A percentile compares a stretch with the other conserved stretches of the same genome.
phyloP scores from a whole-genome alignment of 2,329 filamentous ascomycete species.

The Periglandula ipomoeae region DNA sequence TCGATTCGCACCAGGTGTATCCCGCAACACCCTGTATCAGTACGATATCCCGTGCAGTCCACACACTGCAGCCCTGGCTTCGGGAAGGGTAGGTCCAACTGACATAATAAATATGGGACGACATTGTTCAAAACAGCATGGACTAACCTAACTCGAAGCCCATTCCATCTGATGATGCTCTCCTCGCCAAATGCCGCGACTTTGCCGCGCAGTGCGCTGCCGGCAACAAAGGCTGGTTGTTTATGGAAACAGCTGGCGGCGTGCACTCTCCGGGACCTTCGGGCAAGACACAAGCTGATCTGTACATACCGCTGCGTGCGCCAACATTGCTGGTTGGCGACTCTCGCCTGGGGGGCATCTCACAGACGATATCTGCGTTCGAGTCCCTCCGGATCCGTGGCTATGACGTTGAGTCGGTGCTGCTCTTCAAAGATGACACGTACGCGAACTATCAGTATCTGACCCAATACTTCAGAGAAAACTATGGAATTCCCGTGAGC shows the following conservation, averaged over 20 bases:
- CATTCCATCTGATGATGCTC: conserved; percentile 38
- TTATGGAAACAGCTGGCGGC: conserved; percentile 76
- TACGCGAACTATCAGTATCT: conserved; percentile 65
- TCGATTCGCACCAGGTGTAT: conserved; percentile 44
- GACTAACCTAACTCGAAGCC: conserved; percentile 23
- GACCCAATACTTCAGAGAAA: conserved; percentile 53
- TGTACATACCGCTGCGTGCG: conserved; percentile 65
- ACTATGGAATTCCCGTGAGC: conserved; percentile 47
- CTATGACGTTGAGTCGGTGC: conserved; percentile 62
- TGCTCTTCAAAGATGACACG: conserved; percentile 57
- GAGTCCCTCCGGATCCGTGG: conserved; percentile 71
- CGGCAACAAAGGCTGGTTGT: conserved; percentile 43
- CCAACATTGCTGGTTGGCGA: conserved; percentile 70
- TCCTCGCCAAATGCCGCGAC: conserved; percentile 32
- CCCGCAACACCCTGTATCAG: conserved; percentile 53
- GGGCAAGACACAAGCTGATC: conserved; percentile 66
- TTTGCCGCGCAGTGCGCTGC: conserved; percentile 34
- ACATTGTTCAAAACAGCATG: not conserved
- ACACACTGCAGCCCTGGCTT: conserved; percentile 55
- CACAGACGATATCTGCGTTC: conserved; percentile 68
- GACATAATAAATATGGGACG: not conserved
- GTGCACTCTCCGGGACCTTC: conserved; percentile 72
- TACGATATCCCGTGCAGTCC: conserved; percentile 69
- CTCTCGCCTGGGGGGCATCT: conserved; percentile 68
- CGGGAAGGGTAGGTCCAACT: conserved; percentile 29